phyloP scores from a whole-genome alignment of 2,329 filamentous ascomycete genomes.

The Diaporthe sp. region DNA sequence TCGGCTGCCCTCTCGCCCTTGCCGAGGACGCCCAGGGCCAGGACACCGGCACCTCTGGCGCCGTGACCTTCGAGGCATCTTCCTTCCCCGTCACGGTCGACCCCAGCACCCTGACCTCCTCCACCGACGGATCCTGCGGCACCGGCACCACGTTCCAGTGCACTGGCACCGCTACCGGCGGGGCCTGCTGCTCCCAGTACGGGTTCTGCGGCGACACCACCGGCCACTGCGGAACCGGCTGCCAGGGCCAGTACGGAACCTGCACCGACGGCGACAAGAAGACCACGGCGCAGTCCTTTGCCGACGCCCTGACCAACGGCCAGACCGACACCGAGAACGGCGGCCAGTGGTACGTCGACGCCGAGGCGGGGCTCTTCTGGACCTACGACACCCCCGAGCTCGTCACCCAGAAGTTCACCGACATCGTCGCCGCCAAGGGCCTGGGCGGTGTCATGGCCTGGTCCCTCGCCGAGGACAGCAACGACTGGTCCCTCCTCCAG shows the following conservation, averaged over 20 bases:
- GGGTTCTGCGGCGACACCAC: slow-evolving; percentile 40
- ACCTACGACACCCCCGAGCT: slow-evolving; percentile 67
- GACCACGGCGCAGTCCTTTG: slow-evolving; percentile 53
- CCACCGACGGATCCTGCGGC: slow-evolving; percentile 44
- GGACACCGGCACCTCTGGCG: slow-evolving; percentile 70
- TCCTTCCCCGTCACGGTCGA: slow-evolving; percentile 45
- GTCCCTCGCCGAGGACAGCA: slow-evolving; percentile 65
- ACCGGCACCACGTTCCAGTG: slow-evolving; percentile 42
- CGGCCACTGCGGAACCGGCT: slow-evolving; percentile 44
- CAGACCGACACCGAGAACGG: slow-evolving; percentile 62
- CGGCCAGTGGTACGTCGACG: slow-evolving; percentile 70
- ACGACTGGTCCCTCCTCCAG: slow-evolving; percentile 59
- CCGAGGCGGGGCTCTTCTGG: slow-evolving; percentile 63
- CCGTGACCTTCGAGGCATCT: slow-evolving; percentile 55
- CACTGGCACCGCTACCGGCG: slow-evolving; percentile 26
- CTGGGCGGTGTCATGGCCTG: slow-evolving; percentile 68
- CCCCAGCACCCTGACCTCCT: slow-evolving; percentile 40
- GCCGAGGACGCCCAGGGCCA: slow-evolving; percentile 72
- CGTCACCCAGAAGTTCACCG: slow-evolving; percentile 61
- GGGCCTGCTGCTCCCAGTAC: slow-evolving; percentile 41
- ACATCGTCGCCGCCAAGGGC: slow-evolving; percentile 57
- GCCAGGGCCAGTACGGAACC: slow-evolving; percentile 45
- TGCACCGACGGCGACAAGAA: slow-evolving; percentile 37
- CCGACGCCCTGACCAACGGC: slow-evolving; percentile 56
- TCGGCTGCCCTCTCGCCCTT: slow-evolving; percentile 68